Base-by-base conservation (phyloP, 2,329 filamentous ascomycete genomes). In the Calonectria multiphialidica region DNA sequence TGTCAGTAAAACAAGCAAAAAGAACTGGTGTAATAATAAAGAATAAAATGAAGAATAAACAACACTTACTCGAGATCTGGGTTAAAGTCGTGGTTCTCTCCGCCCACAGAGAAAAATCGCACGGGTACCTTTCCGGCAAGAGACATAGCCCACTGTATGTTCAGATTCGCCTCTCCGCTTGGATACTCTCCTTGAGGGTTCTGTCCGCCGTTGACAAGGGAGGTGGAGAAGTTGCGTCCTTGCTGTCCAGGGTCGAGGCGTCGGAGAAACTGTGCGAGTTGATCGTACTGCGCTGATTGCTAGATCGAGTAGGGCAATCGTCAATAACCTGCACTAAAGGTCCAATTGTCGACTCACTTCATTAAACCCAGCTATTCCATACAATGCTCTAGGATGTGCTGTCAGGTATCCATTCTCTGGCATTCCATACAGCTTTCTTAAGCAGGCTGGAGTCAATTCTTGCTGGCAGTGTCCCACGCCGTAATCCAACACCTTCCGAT, bases 381-480 rank as follows among this genome's bases (percentile, higher is more conserved):
- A 90, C 70, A 88, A 89, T 69, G 93, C 92, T 0, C 84, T 93
- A 28, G 87, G 90, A 77, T 86, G 90, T 13, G 91, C 89, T 25
- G 82, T 91, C 9, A 89, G 84, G 10, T 93, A 91, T 33, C 83
- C 80, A 10, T 80, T 71, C 18, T 49, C 35, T 30, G 81, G 81
- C 30, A 88, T 83, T 3, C 84, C 83, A 79, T 89, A 89, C 16
- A 88, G 76, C 8, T 84, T 81, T 45, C 83, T 82, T 5, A 89
- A 71, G 37, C 87, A 89, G 1, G 81, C 80, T 1, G 87, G 87
- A 0, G 86, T 88, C 64, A 86, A 80, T 25, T 77, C 75, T 1
- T 77, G 73, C 33, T 86, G 83, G 78, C 86, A 88, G 13, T 66
- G 76, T 5, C 77, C 49, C 12, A 79, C 44, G 21, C 79, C 74